Evolutionary conservation across 352 stramenopile genomes (phyloP), one percentile per base, ranked within the genome.

Genomic region (Globisporangium spiculum): DNA sequence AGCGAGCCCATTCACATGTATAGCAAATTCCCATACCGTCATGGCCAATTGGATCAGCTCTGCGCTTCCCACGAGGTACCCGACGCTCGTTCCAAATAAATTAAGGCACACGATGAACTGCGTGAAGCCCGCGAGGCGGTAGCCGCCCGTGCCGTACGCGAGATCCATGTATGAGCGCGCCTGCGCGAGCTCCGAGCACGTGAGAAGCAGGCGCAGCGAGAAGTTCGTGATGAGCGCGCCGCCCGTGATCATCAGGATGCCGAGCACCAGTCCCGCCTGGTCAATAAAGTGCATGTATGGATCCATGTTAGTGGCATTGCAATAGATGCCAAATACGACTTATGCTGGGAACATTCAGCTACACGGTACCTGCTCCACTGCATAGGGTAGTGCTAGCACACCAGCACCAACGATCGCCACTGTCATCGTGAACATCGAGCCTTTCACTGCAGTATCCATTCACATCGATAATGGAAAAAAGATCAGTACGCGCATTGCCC

Each of bases 391-490:
- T 16, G 88, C 83, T 30, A 97, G 77, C 4, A 95, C 84, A 36
- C 89, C 89, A 26, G 88, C 89, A 20, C 89, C 89, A 8, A 96
- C 86, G 34, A 96, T 94, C 6, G 89, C 84, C 16, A 97, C 88
- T 1, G 89, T 94, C 88, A 97, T 93, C 0, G 89, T 97, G 66
- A 96, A 95, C 80, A 97, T 94, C 66, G 86, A 94, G 24, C 89
- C 88, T 78, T 96, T 97, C 44, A 97, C 87, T 94, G 56, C 60
- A 34, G 10, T 27, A 57, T 52, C 60, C 62, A 34, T 20, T 57
- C 36, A 34, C 6, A 32, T 32, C 27, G 27, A 60, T 1, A 26
- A n/a, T 7, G 16, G 48, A 38, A 2, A 46, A n/a, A 50, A 20
- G 16, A 30, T 48, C n/a, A 34, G n/a, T n/a, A 27, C n/a, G 16